Percentiles rank a stretch among this genome's conserved stretches.
Conservation (phyloP, 2,329 filamentous ascomycete species). For the Cladobotryum protrusum region DNA sequence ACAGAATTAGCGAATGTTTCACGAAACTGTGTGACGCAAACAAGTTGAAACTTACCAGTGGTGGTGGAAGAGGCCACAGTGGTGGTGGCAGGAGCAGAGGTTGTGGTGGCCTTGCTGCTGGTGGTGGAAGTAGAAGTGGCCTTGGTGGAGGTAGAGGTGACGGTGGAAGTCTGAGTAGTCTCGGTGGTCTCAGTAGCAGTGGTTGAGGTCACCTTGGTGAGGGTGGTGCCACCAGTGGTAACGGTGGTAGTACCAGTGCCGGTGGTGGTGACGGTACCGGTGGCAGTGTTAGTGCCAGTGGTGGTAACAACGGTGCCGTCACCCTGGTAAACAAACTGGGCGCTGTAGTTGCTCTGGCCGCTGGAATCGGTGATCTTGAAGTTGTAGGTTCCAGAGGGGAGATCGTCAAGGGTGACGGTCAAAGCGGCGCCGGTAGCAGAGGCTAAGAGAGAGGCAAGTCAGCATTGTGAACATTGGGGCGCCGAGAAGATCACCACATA, state of each 20-base stretch:
- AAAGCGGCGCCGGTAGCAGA: constrained; percentile 18
- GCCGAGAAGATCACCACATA: constrained; percentile 17
- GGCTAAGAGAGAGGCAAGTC: constrained; percentile 10
- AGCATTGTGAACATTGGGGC: background rate
- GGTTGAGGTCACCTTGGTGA: constrained; percentile 6
- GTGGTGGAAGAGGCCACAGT: constrained; percentile 10
- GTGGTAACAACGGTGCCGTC: constrained; percentile 3
- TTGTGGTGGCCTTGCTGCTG: constrained; percentile 17
- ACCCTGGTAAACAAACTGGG: constrained; percentile 19
- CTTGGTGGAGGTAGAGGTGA: constrained; percentile 15
- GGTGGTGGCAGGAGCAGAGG: constrained; percentile 11
- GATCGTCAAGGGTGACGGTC: constrained; percentile 22
- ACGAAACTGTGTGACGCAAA: background rate
- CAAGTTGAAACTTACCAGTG: constrained; percentile 1
- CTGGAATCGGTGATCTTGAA: constrained; percentile 29
- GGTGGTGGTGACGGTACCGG: constrained; percentile 5
- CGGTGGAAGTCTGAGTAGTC: background rate
- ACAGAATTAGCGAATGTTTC: background rate
- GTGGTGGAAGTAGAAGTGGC: constrained; percentile 15
- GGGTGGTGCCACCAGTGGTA: constrained; percentile 6
- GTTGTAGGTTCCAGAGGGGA: constrained; percentile 28
- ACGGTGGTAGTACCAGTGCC: constrained; percentile 6
- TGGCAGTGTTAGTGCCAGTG: constrained; percentile 4
- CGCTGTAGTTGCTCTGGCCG: constrained; percentile 27
- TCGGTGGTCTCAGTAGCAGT: constrained; percentile 4